Conservation (phyloP, 78 protist genomes). For the Protostelium mycophagum region DNA sequence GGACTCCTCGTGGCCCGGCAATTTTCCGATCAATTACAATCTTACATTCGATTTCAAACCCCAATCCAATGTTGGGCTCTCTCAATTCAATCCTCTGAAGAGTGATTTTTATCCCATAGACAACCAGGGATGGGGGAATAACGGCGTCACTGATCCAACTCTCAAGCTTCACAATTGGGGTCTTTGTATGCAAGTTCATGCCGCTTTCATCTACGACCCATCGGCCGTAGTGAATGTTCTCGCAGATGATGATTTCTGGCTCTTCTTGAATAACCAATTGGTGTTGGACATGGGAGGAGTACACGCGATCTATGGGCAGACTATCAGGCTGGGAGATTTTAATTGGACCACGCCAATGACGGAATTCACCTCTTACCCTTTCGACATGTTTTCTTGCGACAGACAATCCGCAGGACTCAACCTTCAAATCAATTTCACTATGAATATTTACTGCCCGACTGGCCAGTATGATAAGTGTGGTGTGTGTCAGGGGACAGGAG, state of each 20-base stretch:
- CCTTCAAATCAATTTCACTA: neutral
- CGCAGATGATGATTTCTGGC: constrained; percentile 53
- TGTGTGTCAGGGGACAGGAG: constrained; percentile 4
- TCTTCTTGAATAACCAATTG: constrained; percentile 24
- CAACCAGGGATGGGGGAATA: constrained; percentile 23
- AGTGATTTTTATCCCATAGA: constrained; percentile 45
- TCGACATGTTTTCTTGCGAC: constrained; percentile 42
- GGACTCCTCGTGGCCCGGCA: neutral
- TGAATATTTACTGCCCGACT: neutral
- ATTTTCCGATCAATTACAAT: neutral
- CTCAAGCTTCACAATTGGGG: constrained; percentile 18
- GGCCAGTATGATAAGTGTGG: constrained; percentile 11
- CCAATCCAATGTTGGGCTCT: neutral
- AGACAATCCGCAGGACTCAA: constrained; percentile 18
- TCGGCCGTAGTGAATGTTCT: neutral
- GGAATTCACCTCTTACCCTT: neutral
- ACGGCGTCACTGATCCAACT: neutral
- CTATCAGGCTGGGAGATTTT: neutral
- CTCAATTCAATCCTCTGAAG: neutral
- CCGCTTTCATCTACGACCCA: constrained; percentile 14
- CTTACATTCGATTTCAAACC: neutral
- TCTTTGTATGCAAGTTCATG: constrained; percentile 12
- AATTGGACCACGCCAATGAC: neutral
- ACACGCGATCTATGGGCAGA: neutral
- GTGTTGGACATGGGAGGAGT: constrained; percentile 29